phyloP scores from a whole-genome alignment of 108 stramenopile genomes.

The Skeletonema menzelii region DNA sequence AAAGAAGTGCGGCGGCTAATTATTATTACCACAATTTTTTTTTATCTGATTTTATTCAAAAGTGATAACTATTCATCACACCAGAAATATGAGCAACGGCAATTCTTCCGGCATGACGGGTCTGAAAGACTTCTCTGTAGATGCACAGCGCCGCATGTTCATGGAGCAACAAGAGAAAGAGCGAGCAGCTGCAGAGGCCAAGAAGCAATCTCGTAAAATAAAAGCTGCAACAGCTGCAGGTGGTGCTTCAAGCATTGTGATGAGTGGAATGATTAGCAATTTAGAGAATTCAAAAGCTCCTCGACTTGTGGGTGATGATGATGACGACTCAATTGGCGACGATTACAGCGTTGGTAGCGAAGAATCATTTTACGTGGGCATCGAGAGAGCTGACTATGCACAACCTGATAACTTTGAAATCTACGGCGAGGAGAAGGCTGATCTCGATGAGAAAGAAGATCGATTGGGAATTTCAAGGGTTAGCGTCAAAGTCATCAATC shows the following conservation, averaged over 20 bases:
- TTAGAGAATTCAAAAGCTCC: slow-evolving; percentile 8
- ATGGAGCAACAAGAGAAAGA: slow-evolving; percentile 41
- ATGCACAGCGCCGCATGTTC: slow-evolving; percentile 43
- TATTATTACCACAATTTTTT: too few species aligned
- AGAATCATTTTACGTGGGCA: slow-evolving; percentile 48
- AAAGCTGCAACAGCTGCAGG: slow-evolving; percentile 1
- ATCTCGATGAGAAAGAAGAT: slow-evolving; percentile 23
- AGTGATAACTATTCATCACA: neutral
- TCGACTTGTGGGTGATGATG: slow-evolving; percentile 17
- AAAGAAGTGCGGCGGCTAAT: too few species aligned
- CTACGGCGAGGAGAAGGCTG: slow-evolving; percentile 22
- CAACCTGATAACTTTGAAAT: slow-evolving; percentile 38
- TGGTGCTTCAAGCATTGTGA: neutral
- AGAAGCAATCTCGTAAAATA: slow-evolving; percentile 12
- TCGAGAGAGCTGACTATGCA: slow-evolving; percentile 44
- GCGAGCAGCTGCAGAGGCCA: slow-evolving; percentile 16
- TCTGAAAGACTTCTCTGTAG: slow-evolving; percentile 44
- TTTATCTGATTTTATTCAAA: neutral
- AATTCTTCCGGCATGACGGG: slow-evolving; percentile 11
- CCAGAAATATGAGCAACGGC: neutral
- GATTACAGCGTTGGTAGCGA: slow-evolving; percentile 23
- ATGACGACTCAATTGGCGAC: slow-evolving; percentile 29
- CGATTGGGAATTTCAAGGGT: slow-evolving; percentile 38
- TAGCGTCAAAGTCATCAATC: slow-evolving; percentile 7
- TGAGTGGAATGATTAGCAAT: slow-evolving; percentile 30